Conservation (phyloP, 2,329 filamentous ascomycete species). For the Escovopsis sp. region DNA sequence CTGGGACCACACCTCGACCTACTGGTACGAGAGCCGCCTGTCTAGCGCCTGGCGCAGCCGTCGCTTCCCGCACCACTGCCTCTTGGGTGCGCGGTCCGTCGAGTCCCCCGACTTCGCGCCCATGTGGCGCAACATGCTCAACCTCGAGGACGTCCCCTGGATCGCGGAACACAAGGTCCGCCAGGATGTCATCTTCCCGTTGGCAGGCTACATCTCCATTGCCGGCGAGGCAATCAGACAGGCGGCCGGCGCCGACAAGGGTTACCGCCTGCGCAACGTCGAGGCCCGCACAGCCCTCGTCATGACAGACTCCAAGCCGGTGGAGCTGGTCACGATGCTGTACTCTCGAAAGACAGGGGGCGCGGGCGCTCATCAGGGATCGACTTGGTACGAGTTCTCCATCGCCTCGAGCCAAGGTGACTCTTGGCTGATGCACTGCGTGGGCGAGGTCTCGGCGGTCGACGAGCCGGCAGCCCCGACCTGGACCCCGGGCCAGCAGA, state of each 20-base stretch:
- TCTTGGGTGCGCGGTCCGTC: slow-evolving; percentile 15
- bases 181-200: slow-evolving; percentile 25
- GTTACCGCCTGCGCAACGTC: slow-evolving; percentile 2
- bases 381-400: background rate
- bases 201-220: slow-evolving; percentile 27
- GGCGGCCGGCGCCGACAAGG: background rate
- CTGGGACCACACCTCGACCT: slow-evolving; percentile 6
- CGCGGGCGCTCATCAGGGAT: no score
- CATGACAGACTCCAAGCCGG: background rate
- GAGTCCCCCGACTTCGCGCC: slow-evolving; percentile 19
- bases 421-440: background rate
- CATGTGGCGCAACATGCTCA: slow-evolving; percentile 26
- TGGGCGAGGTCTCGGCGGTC: no score
- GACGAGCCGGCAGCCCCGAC: background rate
- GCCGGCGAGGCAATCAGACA: slow-evolving; percentile 22
- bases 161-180: slow-evolving; percentile 27
- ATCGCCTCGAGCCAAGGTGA: background rate
- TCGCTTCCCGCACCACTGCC: slow-evolving; percentile 11
- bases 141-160: slow-evolving; percentile 27
- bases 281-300: slow-evolving; percentile 2
- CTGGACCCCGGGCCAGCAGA: background rate
- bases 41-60: slow-evolving; percentile 7
- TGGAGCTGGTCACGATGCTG: background rate
- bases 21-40: slow-evolving; percentile 6
- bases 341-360: background rate